Evolutionary conservation across 2,329 filamentous ascomycete species (phyloP).

Genomic region (Zalaria sp.): DNA sequence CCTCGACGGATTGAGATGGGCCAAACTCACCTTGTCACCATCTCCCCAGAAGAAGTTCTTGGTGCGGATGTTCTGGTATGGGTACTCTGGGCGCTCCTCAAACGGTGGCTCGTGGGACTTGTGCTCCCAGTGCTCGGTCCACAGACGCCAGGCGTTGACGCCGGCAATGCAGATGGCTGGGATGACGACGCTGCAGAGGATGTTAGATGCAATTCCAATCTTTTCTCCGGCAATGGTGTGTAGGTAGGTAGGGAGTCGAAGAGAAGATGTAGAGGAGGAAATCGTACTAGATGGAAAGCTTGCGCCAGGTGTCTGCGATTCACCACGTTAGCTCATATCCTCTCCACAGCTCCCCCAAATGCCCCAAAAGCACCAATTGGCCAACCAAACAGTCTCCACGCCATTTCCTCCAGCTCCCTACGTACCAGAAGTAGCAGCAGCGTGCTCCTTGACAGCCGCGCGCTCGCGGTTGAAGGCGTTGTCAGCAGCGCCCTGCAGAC

Average conservation of each 20-base stretch:
- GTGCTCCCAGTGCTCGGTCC: slow-evolving; percentile 97
- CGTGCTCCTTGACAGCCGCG: slow-evolving; percentile 80
- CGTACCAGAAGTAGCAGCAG: slow-evolving; percentile 68
- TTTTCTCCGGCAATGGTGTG: background rate
- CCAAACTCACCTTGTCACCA: slow-evolving; percentile 68
- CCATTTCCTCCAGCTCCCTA: slow-evolving; percentile 10
- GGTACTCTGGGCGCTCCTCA: slow-evolving; percentile 84
- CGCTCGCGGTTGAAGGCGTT: slow-evolving; percentile 93
- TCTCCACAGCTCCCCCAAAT: too few relatives aligned
- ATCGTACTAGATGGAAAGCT: slow-evolving; percentile 81
- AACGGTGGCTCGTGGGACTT: slow-evolving; percentile 71
- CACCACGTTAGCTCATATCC: background rate
- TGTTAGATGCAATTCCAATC: background rate
- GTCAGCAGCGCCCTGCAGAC: slow-evolving; percentile 49
- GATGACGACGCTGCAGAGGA: slow-evolving; percentile 48
- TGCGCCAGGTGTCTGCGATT: slow-evolving; percentile 72
- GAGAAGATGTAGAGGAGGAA: background rate
- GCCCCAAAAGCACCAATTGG: too few relatives aligned
- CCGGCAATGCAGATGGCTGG: slow-evolving; percentile 58
- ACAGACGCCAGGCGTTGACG: slow-evolving; percentile 80
- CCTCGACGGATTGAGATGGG: too few relatives aligned
- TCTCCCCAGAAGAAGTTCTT: slow-evolving; percentile 95
- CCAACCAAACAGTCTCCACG: too few relatives aligned
- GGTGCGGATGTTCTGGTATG: slow-evolving; percentile 93
- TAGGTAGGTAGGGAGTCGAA: background rate